phyloP scores from a whole-genome alignment of 805 yeast species.

The Candida mattraensis region DNA sequence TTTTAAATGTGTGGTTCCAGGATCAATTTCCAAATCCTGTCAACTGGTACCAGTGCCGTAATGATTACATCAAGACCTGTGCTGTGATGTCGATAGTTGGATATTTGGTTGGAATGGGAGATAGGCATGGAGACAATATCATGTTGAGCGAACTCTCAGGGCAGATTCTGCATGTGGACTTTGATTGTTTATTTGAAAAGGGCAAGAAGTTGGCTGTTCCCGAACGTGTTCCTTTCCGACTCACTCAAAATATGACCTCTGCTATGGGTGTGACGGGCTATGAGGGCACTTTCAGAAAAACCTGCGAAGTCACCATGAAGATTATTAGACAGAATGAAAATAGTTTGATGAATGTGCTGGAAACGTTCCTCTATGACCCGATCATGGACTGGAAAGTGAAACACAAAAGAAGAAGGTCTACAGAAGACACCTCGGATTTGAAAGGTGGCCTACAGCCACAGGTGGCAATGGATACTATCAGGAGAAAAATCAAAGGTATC shows the following conservation, averaged over 20 bases:
- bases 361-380: constrained; percentile 91
- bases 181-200: constrained; percentile 93
- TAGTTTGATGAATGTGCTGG: constrained; percentile 83
- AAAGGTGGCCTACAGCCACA: constrained; percentile 48
- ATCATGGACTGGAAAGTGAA: constrained; percentile 68
- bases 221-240: constrained; percentile 90
- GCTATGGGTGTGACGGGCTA: constrained; percentile 84
- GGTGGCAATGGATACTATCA: constrained; percentile 65
- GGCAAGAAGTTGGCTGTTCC: constrained; percentile 74
- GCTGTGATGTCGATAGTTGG: constrained; percentile 99
- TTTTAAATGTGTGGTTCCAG: constrained; percentile 82
- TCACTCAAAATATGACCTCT: constrained; percentile 85
- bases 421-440: constrained; percentile 13
- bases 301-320: constrained; percentile 80
- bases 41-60: constrained; percentile 80
- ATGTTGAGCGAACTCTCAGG: constrained; percentile 74
- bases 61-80: constrained; percentile 68
- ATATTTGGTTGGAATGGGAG: constrained; percentile 90
- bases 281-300: constrained; percentile 84
- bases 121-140: constrained; percentile 92
- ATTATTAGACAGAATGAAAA: constrained; percentile 78
- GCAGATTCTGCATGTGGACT: constrained; percentile 87
- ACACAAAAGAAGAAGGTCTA: constrained; percentile 37
- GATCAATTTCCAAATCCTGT: constrained; percentile 88
- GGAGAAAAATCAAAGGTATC: constrained; percentile 82